Evolutionary conservation across 768 basidiomycete species (phyloP).

Genomic region (Tylopilus vinaceipallidus): DNA sequence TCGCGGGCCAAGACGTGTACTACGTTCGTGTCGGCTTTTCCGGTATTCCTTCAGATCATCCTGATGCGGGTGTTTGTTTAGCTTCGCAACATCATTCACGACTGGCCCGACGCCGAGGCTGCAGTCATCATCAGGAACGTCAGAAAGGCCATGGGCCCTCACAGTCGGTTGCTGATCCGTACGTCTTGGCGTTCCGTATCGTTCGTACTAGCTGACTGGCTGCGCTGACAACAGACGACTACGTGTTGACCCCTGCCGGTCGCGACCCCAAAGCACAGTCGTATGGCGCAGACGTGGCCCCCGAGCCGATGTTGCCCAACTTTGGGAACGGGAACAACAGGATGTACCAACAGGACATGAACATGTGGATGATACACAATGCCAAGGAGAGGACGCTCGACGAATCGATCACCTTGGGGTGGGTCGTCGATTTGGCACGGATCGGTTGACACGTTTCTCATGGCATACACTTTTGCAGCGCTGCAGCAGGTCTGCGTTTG

Average conservation of each 20-base stretch:
- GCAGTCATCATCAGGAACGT: constrained; percentile 31
- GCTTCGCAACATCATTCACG: constrained; percentile 32
- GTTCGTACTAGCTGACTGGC: not conserved
- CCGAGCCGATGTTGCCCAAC: constrained; percentile 47
- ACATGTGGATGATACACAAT: constrained; percentile 44
- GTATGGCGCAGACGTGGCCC: constrained; percentile 31
- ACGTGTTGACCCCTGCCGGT: constrained; percentile 14
- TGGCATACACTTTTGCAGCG: constrained; percentile 3
- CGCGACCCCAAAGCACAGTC: constrained; percentile 3
- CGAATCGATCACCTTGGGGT: constrained; percentile 39
- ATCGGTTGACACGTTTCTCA: no score
- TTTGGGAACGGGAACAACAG: constrained; percentile 42
- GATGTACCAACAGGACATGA: constrained; percentile 44
- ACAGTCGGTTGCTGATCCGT: constrained; percentile 36
- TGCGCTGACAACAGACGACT: constrained; percentile 18
- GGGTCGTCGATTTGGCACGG: not conserved
- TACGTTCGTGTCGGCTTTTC: constrained; percentile 15
- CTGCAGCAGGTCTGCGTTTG: constrained; percentile 18
- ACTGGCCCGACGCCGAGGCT: constrained; percentile 38
- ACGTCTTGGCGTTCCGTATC: constrained; percentile 1
- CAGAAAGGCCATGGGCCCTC: constrained; percentile 27
- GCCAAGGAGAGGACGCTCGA: constrained; percentile 42
- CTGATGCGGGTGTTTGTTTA: not conserved
- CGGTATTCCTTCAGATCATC: not conserved
- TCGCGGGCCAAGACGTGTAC: constrained; percentile 21